phyloP scores from a whole-genome alignment of 1,284 basidiomycete species.

The Gastroboletus turbinatus region DNA sequence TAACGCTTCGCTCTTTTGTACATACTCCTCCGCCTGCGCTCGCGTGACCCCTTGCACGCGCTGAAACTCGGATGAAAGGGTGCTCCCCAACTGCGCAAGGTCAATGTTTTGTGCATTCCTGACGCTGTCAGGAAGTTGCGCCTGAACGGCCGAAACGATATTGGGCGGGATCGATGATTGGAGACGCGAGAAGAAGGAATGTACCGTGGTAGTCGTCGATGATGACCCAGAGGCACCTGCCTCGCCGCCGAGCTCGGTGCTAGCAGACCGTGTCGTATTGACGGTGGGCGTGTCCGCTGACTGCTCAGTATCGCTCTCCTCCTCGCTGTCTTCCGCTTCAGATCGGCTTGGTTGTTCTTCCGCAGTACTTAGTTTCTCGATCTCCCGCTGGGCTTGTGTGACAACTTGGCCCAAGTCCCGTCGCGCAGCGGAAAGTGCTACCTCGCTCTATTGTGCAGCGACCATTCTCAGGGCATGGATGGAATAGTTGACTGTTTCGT shows the following conservation, averaged over 20 bases:
- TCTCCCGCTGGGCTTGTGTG: constrained; percentile 78
- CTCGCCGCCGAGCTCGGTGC: constrained; percentile 21
- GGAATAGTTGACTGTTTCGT: background rate
- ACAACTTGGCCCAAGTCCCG: constrained; percentile 80
- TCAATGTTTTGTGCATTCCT: constrained; percentile 64
- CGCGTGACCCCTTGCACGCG: constrained; percentile 71
- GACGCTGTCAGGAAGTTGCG: constrained; percentile 64
- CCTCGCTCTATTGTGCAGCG: constrained; percentile 60
- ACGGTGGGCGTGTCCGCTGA: constrained; percentile 25
- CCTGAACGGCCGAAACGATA: constrained; percentile 67
- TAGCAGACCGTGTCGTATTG: constrained; percentile 26
- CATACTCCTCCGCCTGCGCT: constrained; percentile 81
- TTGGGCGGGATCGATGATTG: constrained; percentile 72
- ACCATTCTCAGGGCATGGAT: constrained; percentile 2
- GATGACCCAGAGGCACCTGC: constrained; percentile 21
- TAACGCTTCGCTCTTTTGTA: constrained; percentile 73
- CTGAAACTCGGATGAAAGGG: constrained; percentile 69
- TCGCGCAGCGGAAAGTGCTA: constrained; percentile 66
- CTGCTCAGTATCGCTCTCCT: constrained; percentile 20
- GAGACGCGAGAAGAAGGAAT: constrained; percentile 64
- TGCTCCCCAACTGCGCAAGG: constrained; percentile 61
- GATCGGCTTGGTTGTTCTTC: constrained; percentile 13
- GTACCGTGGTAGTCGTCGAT: constrained; percentile 34
- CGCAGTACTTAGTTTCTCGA: constrained; percentile 58
- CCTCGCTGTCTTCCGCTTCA: constrained; percentile 9